phyloP scores from a whole-genome alignment of 2,329 filamentous ascomycete species.

The Zopfia rhizophila region DNA sequence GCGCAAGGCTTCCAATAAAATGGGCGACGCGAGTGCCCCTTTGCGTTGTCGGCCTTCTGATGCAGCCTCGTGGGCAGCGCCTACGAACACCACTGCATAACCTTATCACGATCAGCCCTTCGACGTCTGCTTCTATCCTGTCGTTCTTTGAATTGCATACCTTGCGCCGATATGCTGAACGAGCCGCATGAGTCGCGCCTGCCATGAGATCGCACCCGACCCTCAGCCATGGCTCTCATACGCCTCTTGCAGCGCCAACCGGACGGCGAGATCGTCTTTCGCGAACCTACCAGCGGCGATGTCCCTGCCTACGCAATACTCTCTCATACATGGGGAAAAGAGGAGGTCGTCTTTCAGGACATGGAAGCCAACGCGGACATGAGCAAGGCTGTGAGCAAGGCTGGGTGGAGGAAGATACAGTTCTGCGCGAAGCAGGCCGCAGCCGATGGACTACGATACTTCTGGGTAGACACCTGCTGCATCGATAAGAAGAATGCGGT shows the following conservation, averaged over 20 bases:
- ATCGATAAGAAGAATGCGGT: slow-evolving; percentile 25
- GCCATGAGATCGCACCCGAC: slow-evolving; percentile 13
- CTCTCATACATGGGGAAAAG: slow-evolving; percentile 16
- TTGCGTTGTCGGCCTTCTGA: slow-evolving; percentile 17
- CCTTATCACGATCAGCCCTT: too few relatives aligned
- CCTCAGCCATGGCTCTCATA: slow-evolving; percentile 19
- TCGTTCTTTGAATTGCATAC: slow-evolving; percentile 13
- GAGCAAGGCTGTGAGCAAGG: slow-evolving; percentile 22
- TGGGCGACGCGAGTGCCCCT: slow-evolving; percentile 13
- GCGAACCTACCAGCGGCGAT: slow-evolving; percentile 19
- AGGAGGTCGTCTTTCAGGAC: slow-evolving; percentile 13
- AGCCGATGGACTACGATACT: slow-evolving; percentile 24
- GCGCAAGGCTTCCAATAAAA: slow-evolving; percentile 12
- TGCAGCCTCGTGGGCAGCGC: slow-evolving; percentile 26
- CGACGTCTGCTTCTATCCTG: slow-evolving; percentile 16
- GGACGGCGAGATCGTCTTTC: slow-evolving; percentile 20
- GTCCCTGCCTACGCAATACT: slow-evolving; percentile 31
- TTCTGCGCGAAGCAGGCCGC: slow-evolving; percentile 29
- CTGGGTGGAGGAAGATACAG: slow-evolving; percentile 27
- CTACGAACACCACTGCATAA: slow-evolving; percentile 15
- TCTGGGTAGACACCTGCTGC: slow-evolving; percentile 31
- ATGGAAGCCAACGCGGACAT: slow-evolving; percentile 16
- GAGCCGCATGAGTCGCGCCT: slow-evolving; percentile 17
- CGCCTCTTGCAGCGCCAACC: slow-evolving; percentile 25
- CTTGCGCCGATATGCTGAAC: slow-evolving; percentile 15